Evolutionary conservation across 306 rosid species (phyloP).

Genomic region (Glycine tomentella): DNA sequence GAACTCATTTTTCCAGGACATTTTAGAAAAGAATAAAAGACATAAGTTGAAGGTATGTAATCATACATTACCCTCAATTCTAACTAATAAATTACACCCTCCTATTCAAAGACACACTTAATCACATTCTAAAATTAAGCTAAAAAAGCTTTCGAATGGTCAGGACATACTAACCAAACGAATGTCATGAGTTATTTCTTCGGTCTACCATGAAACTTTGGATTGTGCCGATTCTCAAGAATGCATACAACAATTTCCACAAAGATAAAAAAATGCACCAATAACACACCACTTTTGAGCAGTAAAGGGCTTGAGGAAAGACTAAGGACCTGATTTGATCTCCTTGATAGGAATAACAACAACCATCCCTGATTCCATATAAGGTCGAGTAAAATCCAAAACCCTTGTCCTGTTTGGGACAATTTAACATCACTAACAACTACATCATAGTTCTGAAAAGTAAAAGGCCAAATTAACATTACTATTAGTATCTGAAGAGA

Average conservation of each 20-base stretch:
- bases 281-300: slow-evolving; percentile 86
- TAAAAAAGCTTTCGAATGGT: too few species aligned
- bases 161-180: too few species aligned
- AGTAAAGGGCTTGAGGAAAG: slow-evolving; percentile 92
- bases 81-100: too few species aligned
- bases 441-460: slow-evolving; percentile 82
- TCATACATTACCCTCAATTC: too few species aligned
- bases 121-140: too few species aligned
- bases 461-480: slow-evolving; percentile 39
- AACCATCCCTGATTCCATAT: slow-evolving; percentile 80
- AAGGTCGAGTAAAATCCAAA: slow-evolving; percentile 97
- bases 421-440: slow-evolving; percentile 91
- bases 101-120: too few species aligned
- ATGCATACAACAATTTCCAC: slow-evolving; percentile 95
- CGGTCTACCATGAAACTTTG: slow-evolving; percentile 89
- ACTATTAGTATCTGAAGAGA: slow-evolving; percentile 21
- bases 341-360: slow-evolving; percentile 82
- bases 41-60: too few species aligned
- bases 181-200: slow-evolving; percentile 41
- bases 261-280: slow-evolving; percentile 71
- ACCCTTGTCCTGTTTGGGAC: slow-evolving; percentile 84
- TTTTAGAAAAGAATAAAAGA: too few species aligned
- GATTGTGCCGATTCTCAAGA: slow-evolving; percentile 90
- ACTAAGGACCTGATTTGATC: slow-evolving; percentile 81
- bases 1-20: too few species aligned